These are phyloP conservation scores for Pichia paraexigua DNA, from an alignment of 805 yeast species.

Conservation along the genomic window DNA sequence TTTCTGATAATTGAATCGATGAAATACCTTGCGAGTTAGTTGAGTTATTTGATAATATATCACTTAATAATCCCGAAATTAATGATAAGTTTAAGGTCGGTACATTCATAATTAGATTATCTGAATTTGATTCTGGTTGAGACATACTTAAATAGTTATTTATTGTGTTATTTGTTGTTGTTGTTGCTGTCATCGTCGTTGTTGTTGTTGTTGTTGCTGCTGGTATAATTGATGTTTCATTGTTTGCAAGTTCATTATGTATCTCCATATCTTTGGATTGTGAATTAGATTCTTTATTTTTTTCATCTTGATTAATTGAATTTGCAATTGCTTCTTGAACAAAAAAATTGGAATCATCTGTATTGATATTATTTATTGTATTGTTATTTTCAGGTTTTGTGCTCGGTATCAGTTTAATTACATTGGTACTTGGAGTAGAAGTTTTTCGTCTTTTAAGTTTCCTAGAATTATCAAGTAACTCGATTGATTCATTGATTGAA, in stretches of 20 bases:
- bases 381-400: background rate
- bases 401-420: background rate
- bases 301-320: background rate
- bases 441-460: background rate
- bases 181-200: background rate
- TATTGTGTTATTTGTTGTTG: background rate
- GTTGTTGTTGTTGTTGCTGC: background rate
- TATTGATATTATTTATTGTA: background rate
- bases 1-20: background rate
- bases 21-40: background rate
- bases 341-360: slow-evolving; percentile 5
- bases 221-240: background rate
- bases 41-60: slow-evolving; percentile 3
- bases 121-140: background rate
- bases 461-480: background rate
- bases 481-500: background rate
- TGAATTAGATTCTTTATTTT: background rate
- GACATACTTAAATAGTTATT: background rate
- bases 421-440: background rate
- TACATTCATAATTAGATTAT: background rate
- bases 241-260: background rate
- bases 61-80: slow-evolving; percentile 3
- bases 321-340: slow-evolving; percentile 2
- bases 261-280: background rate
- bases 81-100: slow-evolving; percentile 2